Percentiles rank a stretch among this genome's conserved stretches.
Conservation (phyloP, 2,329 filamentous ascomycete genomes). For the Aspergillaceae sp. region DNA sequence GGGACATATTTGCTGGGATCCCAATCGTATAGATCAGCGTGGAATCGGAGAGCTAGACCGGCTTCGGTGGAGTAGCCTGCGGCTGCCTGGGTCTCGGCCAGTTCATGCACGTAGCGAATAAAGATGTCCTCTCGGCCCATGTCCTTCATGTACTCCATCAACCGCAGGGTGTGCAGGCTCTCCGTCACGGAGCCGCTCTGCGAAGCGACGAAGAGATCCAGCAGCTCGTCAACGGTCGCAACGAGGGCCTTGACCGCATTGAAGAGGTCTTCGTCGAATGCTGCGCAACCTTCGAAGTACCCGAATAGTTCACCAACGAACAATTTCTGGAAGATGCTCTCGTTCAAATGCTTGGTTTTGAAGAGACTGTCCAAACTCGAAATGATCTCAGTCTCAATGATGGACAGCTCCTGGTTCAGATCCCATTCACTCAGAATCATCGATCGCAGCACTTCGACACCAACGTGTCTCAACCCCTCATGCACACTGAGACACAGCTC, state of each 20-base stretch:
- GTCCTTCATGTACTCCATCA: constrained; percentile 94
- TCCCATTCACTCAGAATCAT: constrained; percentile 99
- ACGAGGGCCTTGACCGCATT: constrained; percentile 69
- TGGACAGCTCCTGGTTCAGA: constrained; percentile 78
- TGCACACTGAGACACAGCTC: constrained; percentile 93
- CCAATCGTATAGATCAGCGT: constrained; percentile 91
- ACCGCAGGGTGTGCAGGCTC: constrained; percentile 76
- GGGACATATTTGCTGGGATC: constrained; percentile 60
- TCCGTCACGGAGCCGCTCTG: constrained; percentile 67
- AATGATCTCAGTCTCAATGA: constrained; percentile 94
- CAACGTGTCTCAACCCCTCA: constrained; percentile 78
- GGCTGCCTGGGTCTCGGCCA: constrained; percentile 67
- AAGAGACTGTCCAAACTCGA: constrained; percentile 85
- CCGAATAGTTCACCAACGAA: constrained; percentile 80
- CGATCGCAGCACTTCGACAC: constrained; percentile 85
- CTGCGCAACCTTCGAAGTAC: constrained; percentile 64
- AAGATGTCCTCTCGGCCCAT: constrained; percentile 98
- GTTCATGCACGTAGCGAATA: constrained; percentile 87
- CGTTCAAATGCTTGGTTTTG: constrained; percentile 78
- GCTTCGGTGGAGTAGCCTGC: constrained; percentile 77
- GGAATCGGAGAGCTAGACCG: constrained; percentile 76
- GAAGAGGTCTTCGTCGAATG: constrained; percentile 65
- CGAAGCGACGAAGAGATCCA: constrained; percentile 83
- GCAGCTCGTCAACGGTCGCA: constrained; percentile 75
- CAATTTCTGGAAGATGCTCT: constrained; percentile 82